Percentiles rank a stretch among this genome's conserved stretches.
phyloP scores from a whole-genome alignment of 2,329 filamentous ascomycete genomes.

The Cladosporium sp. region DNA sequence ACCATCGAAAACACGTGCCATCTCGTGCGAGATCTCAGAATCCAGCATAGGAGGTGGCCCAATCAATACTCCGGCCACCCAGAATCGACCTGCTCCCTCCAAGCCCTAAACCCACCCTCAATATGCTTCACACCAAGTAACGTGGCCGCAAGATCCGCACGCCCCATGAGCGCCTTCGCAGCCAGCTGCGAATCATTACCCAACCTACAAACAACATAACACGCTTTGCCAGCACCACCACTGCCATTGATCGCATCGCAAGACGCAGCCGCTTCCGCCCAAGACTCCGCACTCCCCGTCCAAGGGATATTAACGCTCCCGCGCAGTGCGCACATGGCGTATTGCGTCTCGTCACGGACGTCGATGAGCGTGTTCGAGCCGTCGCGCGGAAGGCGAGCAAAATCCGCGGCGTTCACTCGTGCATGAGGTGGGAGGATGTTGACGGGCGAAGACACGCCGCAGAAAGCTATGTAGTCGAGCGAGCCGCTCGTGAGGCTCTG shows the following conservation, averaged over 20 bases:
- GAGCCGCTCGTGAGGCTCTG: conserved; percentile 60
- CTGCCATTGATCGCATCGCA: not conserved
- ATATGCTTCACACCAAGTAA: conserved; percentile 64
- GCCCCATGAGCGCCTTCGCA: conserved; percentile 60
- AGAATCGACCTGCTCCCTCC: conserved; percentile 64
- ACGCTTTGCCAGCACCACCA: conserved; percentile 33
- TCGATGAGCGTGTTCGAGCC: conserved; percentile 60
- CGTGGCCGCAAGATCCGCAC: conserved; percentile 52
- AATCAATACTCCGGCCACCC: conserved; percentile 55
- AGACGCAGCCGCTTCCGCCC: conserved; percentile 12
- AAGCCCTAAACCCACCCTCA: conserved; percentile 65
- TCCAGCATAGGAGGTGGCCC: not conserved
- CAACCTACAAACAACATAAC: conserved; percentile 63
- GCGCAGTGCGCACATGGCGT: conserved; percentile 70
- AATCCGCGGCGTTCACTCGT: conserved; percentile 63
- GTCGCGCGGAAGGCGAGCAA: conserved; percentile 38
- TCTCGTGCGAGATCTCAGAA: not conserved
- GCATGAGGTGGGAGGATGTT: conserved; percentile 58
- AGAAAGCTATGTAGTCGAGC: conserved; percentile 83
- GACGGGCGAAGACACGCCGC: conserved; percentile 58
- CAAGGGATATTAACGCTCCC: conserved; percentile 74
- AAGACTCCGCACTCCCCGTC: conserved; percentile 45
- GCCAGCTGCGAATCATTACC: conserved; percentile 77
- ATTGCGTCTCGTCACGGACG: conserved; percentile 80
- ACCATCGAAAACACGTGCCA: no score